A percentile compares a stretch with the other conserved stretches of the same genome.
Conservation (phyloP, 2,329 filamentous ascomycete species). For the Exophiala xenobiotica region DNA sequence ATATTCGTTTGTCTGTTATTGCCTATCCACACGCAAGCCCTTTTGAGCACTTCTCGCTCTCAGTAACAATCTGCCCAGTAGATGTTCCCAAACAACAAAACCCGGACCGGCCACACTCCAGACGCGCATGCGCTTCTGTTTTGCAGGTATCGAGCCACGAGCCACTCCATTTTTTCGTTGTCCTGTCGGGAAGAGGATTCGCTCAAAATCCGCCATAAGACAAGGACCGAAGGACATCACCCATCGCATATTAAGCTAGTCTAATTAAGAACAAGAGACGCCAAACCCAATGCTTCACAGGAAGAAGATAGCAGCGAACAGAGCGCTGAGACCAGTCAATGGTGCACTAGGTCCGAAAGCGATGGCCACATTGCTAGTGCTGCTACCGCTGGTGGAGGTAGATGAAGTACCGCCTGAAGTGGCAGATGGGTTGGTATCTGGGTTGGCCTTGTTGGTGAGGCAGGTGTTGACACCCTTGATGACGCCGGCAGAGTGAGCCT, state of each 20-base stretch:
- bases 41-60: conserved; percentile 23
- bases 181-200: conserved; percentile 13
- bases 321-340: conserved; percentile 26
- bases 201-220: conserved; percentile 18
- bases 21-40: conserved; percentile 30
- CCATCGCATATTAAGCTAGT: conserved; percentile 29
- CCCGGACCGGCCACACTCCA: conserved; percentile 12
- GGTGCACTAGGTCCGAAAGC: conserved; percentile 20
- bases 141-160: conserved; percentile 7
- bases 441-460: conserved; percentile 38
- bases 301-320: conserved; percentile 30
- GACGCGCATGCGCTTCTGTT: conserved; percentile 18
- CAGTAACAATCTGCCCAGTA: conserved; percentile 27
- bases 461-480: conserved; percentile 52
- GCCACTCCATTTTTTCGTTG: conserved; percentile 15
- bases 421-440: conserved; percentile 28
- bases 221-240: conserved; percentile 18
- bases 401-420: conserved; percentile 19
- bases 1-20: conserved; percentile 27
- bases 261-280: conserved; percentile 24
- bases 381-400: conserved; percentile 18
- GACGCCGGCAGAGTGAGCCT: conserved; percentile 41
- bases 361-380: conserved; percentile 12
- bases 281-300: conserved; percentile 26
- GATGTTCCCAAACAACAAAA: conserved; percentile 26